Base-by-base conservation (phyloP, 495 filamentous ascomycete genomes). In the Xylaria bambusicola region DNA sequence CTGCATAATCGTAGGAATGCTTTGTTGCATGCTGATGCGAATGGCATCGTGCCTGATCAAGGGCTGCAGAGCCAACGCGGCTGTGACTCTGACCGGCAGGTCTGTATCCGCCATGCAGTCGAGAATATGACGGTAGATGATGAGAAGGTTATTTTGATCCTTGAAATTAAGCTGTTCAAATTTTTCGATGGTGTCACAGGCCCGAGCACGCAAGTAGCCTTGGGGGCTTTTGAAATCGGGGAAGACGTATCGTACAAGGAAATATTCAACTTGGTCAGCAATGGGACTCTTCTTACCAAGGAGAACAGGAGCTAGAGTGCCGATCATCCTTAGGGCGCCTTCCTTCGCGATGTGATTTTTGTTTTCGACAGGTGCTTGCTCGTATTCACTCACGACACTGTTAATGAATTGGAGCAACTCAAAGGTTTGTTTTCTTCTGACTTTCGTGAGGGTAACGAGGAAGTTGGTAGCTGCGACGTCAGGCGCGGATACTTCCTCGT, bases 1-100 rank as follows among this genome's bases (percentile, higher is more conserved):
- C 74, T 98, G 94, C 94, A 98, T 98, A 70, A 98, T 97, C 67
- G 96, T 93, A n/a, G 95, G 92, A 54, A 98, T 98, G 72, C 91
- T 97, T 67, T 93, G 86, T 75, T 97, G 92, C 95, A 98, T 98
- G 62, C 87, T 91, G 18, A 83, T 86, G 26, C 92, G 88, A 66
- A 98, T 97, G 60, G 92, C 82, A 60, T 98, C 93, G 74, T 98
- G 94, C 51, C 94, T 84, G 62, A 98, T 98, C 46, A 98, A 79
- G 27, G 95, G 93, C 72, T 98, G 94, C 33, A 98, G 79, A 41
- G 94, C 95, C 48, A 98, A 85, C 27, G 94, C 92, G 13, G 94
- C 94, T 66, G 95, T 93, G 18, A 98, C 95, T 46, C 94, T 85
- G 12, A 98, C 94, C 8, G 94, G 94, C 10, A 98, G 79, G 61